Conservation (phyloP, 2,329 filamentous ascomycete genomes). For the Fusarium domesticum region DNA sequence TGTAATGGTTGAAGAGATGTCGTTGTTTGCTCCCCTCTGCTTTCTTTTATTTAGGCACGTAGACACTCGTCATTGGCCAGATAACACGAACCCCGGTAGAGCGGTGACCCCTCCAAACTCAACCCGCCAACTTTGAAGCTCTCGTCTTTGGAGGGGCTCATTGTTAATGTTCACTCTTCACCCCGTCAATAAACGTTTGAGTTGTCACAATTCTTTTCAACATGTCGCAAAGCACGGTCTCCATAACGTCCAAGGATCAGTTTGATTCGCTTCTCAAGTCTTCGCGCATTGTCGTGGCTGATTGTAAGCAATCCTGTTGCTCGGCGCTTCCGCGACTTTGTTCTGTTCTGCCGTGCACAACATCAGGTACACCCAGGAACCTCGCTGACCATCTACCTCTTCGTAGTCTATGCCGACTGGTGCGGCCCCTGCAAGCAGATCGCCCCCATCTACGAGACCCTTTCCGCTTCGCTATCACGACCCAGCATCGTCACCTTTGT, state of each 20-base stretch:
- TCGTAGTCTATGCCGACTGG: slow-evolving; percentile 81
- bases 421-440: slow-evolving; percentile 82
- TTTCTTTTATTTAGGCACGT: background rate
- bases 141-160: slow-evolving; percentile 25
- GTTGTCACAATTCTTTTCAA: slow-evolving; percentile 18
- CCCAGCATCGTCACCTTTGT: slow-evolving; percentile 75
- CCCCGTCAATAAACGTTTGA: slow-evolving; percentile 23
- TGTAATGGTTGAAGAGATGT: background rate
- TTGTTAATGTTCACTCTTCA: slow-evolving; percentile 12
- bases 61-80: slow-evolving; percentile 16
- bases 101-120: slow-evolving; percentile 26
- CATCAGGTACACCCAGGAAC: background rate
- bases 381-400: background rate
- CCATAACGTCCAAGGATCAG: slow-evolving; percentile 53
- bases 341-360: slow-evolving; percentile 21
- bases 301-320: slow-evolving; percentile 64
- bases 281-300: slow-evolving; percentile 77
- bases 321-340: slow-evolving; percentile 1
- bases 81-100: slow-evolving; percentile 29
- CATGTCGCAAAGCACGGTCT: slow-evolving; percentile 32
- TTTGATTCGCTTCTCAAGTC: slow-evolving; percentile 66
- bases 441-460: slow-evolving; percentile 75
- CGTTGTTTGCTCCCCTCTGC: background rate
- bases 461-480: slow-evolving; percentile 68
- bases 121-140: slow-evolving; percentile 3